Conservation (phyloP, 495 filamentous ascomycete genomes). For the Penicillium longicatenatum region DNA sequence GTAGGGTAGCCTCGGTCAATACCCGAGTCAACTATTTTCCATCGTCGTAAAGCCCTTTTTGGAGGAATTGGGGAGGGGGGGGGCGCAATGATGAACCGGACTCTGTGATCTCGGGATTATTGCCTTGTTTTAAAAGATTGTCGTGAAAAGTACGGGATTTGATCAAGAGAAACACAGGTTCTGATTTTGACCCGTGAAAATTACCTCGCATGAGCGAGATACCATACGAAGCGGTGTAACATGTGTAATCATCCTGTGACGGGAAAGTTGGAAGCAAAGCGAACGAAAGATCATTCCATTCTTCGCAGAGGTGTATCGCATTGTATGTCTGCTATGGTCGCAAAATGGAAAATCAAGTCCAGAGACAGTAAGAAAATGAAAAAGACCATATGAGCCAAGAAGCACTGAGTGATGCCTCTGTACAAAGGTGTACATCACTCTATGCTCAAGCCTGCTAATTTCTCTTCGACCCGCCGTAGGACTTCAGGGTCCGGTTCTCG, state of each 20-base stretch:
- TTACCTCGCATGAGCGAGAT: background rate
- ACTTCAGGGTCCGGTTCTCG: constrained; percentile 67
- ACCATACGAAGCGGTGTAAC: background rate
- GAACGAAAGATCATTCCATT: background rate
- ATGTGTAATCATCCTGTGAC: background rate
- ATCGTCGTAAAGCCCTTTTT: background rate
- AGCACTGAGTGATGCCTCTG: background rate
- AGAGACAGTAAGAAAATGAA: background rate
- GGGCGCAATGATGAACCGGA: background rate
- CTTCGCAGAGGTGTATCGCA: background rate
- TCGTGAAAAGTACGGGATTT: background rate
- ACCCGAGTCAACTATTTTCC: background rate
- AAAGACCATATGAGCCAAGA: background rate
- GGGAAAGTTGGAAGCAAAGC: background rate
- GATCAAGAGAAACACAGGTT: background rate
- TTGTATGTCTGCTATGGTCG: constrained; percentile 13
- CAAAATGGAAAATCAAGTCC: constrained; percentile 1
- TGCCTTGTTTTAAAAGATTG: background rate
- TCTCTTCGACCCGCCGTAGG: constrained; percentile 59
- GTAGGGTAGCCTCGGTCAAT: background rate
- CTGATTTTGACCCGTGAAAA: background rate
- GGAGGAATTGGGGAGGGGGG: background rate
- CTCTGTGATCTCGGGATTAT: background rate
- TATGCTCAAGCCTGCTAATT: constrained; percentile 42
- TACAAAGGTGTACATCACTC: constrained; percentile 2